Percentiles rank a stretch among this genome's conserved stretches.
Evolutionary conservation across 1,284 basidiomycete species (phyloP).

Genomic region (Boletus semigastroideus): DNA sequence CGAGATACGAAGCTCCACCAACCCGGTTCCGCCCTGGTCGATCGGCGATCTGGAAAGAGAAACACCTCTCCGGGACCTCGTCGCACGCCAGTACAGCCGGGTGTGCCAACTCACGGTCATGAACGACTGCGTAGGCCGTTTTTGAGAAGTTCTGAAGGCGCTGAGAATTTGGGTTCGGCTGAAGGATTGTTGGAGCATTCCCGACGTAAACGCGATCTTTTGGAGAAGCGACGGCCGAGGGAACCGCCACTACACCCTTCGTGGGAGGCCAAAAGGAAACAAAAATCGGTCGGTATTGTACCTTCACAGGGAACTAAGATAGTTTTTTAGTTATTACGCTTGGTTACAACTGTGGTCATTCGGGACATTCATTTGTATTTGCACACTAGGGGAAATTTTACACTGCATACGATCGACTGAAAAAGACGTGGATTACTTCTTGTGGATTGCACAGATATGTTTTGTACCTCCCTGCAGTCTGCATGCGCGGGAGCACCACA

Average conservation of each 20-base stretch:
- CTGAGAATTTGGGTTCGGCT: not conserved
- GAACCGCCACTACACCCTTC: conserved; percentile 77
- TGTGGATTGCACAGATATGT: conserved; percentile 41
- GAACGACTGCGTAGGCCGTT: not conserved
- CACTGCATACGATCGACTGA: not conserved
- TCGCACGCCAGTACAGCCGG: not conserved
- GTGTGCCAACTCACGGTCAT: not conserved
- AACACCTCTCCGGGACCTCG: conserved; percentile 1
- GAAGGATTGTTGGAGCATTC: not conserved
- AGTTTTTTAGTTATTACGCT: conserved; percentile 55
- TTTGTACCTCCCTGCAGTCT: conserved; percentile 51
- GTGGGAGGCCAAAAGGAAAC: conserved; percentile 86
- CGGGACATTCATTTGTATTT: not conserved
- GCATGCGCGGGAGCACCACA: conserved; percentile 71
- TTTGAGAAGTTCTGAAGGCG: not conserved
- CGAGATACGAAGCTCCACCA: conserved; percentile 12
- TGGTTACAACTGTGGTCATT: no score
- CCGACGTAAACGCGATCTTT: not conserved
- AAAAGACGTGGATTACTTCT: conserved; percentile 9
- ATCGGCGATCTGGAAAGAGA: conserved; percentile 20
- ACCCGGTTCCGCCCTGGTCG: conserved; percentile 5
- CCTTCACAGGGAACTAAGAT: conserved; percentile 69
- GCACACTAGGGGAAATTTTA: not conserved
- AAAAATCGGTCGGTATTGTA: conserved; percentile 58
- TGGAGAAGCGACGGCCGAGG: conserved; percentile 13